phyloP scores from a whole-genome alignment of 2,329 filamentous ascomycete genomes.

The Penicillium sp. region DNA sequence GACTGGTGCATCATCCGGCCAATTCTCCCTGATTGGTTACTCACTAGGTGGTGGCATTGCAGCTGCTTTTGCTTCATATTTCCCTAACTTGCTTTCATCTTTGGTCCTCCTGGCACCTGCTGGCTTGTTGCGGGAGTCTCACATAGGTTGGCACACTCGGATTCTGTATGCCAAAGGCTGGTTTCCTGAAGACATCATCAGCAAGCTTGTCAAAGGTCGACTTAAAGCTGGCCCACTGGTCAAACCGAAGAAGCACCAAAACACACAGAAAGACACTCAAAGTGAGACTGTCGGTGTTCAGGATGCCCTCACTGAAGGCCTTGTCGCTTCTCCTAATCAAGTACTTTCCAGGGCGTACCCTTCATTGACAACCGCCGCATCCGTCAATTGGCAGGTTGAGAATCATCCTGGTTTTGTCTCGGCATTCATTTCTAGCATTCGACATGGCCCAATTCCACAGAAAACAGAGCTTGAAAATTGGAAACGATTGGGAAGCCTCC shows the following conservation, averaged over 20 bases:
- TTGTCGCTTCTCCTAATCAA: constrained; percentile 29
- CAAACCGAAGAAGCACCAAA: constrained; percentile 26
- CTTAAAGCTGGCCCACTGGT: constrained; percentile 44
- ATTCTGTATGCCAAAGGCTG: constrained; percentile 60
- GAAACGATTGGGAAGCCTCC: constrained; percentile 51
- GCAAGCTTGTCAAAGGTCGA: constrained; percentile 49
- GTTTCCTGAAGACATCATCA: constrained; percentile 56
- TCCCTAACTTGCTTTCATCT: constrained; percentile 63
- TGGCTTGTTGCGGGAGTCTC: constrained; percentile 65
- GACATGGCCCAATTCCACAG: constrained; percentile 64
- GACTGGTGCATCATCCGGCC: constrained; percentile 49
- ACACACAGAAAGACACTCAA: constrained; percentile 21
- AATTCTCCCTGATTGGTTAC: constrained; percentile 73
- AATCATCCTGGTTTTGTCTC: constrained; percentile 64
- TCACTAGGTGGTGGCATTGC: constrained; percentile 74
- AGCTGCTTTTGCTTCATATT: constrained; percentile 65
- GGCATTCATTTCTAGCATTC: constrained; percentile 68
- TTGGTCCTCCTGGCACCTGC: constrained; percentile 75
- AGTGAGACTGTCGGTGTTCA: constrained; percentile 33
- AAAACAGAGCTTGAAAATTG: constrained; percentile 57
- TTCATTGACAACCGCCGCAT: constrained; percentile 55
- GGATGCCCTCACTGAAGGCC: constrained; percentile 39
- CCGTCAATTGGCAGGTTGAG: constrained; percentile 67
- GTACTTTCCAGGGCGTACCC: constrained; percentile 52
- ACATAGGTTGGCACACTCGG: constrained; percentile 59